phyloP scores from a whole-genome alignment of 2,329 filamentous ascomycete species.

The Calonectria multiphialidica region DNA sequence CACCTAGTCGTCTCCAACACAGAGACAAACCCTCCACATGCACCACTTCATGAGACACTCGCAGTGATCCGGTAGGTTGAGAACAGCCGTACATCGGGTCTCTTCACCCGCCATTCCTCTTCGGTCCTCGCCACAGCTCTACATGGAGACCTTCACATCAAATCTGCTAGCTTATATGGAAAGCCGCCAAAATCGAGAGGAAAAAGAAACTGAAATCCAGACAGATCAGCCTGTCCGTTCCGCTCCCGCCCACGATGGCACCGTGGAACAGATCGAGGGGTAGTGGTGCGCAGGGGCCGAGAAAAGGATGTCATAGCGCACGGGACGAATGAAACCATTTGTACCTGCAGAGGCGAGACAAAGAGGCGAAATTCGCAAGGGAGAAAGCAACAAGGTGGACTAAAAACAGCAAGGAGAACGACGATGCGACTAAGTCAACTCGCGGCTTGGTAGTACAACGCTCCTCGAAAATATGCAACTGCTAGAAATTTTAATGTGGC shows the following conservation, averaged over 20 bases:
- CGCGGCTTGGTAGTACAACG: background rate
- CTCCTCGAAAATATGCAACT: background rate
- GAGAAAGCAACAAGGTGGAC: background rate
- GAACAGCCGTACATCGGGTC: background rate
- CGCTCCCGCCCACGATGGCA: background rate
- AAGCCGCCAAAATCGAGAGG: background rate
- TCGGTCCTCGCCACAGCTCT: background rate
- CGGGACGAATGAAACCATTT: background rate
- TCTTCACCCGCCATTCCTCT: background rate
- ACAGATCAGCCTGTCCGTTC: background rate
- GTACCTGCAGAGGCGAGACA: slow-evolving; percentile 19
- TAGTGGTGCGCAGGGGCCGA: background rate
- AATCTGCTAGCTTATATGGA: background rate
- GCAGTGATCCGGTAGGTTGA: slow-evolving; percentile 6
- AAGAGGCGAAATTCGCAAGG: background rate
- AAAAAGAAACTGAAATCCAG: background rate
- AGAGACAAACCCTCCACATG: slow-evolving; percentile 7
- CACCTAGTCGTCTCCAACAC: background rate
- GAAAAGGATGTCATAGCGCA: background rate
- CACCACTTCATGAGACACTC: background rate
- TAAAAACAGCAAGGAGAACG: background rate
- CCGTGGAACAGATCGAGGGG: slow-evolving; percentile 10
- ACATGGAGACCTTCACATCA: background rate
- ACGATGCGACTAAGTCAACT: background rate
- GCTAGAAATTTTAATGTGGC: slow-evolving; percentile 1